Percentiles rank a stretch among this genome's conserved stretches.
Conservation (phyloP, 805 yeast genomes). For the Scheffersomyces lignosus region DNA sequence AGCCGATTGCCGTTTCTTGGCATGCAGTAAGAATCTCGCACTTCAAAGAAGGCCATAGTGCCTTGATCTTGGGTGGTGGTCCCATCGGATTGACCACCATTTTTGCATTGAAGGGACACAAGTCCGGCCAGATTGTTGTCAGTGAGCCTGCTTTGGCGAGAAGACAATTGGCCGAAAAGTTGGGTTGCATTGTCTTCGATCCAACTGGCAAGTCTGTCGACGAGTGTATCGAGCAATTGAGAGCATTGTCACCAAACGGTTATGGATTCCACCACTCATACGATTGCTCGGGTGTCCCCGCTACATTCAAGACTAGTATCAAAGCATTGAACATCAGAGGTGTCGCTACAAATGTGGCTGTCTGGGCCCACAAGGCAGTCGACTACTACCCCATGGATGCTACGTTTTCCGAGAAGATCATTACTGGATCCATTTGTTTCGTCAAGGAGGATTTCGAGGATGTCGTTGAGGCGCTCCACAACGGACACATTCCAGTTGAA, state of each 20-base stretch:
- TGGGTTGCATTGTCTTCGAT: conserved; percentile 52
- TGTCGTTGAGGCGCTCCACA: conserved; percentile 51
- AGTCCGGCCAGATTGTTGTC: conserved; percentile 48
- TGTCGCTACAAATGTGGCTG: conserved; percentile 61
- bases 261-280: conserved; percentile 51
- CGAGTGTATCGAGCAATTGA: conserved; percentile 36
- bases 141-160: conserved; percentile 58
- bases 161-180: conserved; percentile 53
- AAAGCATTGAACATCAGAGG: conserved; percentile 54
- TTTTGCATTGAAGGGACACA: conserved; percentile 50
- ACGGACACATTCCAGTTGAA: conserved; percentile 46
- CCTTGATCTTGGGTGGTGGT: conserved; percentile 60
- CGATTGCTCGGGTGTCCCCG: conserved; percentile 57
- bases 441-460: conserved; percentile 55
- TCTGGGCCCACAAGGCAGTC: conserved; percentile 57
- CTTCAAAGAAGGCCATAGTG: conserved; percentile 43
- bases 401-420: conserved; percentile 53
- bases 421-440: conserved; percentile 65
- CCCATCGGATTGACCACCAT: conserved; percentile 63
- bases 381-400: conserved; percentile 55
- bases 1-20: conserved; percentile 61
- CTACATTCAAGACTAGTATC: conserved; percentile 53
- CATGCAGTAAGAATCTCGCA: conserved; percentile 53
- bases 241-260: conserved; percentile 37
- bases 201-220: conserved; percentile 42